phyloP scores from a whole-genome alignment of 1,139 yeast genomes.

The Sugiyamaella pinicola region DNA sequence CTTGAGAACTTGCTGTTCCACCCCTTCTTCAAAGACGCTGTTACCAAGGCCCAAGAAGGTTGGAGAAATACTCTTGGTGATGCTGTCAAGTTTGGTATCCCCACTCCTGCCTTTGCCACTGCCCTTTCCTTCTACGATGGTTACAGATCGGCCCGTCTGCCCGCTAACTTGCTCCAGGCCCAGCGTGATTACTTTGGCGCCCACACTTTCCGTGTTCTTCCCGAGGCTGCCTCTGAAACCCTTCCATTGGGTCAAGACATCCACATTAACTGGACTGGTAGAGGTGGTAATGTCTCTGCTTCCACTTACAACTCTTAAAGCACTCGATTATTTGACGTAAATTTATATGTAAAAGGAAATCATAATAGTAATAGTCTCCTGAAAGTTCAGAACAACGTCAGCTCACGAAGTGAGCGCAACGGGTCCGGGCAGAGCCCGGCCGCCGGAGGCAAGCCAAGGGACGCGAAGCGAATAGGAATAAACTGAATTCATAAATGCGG shows the following conservation, averaged over 20 bases:
- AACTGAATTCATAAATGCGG: background rate
- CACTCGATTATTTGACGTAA: background rate
- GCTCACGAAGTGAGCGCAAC: too few species aligned
- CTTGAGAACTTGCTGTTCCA: constrained; percentile 94
- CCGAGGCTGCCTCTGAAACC: constrained; percentile 74
- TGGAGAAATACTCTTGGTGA: constrained; percentile 88
- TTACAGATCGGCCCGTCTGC: constrained; percentile 92
- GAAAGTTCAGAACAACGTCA: too few species aligned
- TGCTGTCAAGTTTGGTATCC: constrained; percentile 85
- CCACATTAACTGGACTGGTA: constrained; percentile 99
- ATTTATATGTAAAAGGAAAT: constrained; percentile 14
- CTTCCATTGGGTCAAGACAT: constrained; percentile 81
- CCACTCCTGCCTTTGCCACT: constrained; percentile 96
- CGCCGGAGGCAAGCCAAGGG: too few species aligned
- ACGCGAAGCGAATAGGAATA: too few species aligned
- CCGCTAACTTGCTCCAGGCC: constrained; percentile 98
- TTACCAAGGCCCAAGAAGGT: constrained; percentile 89
- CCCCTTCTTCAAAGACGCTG: constrained; percentile 91
- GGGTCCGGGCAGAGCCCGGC: too few species aligned
- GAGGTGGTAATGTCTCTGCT: constrained; percentile 97
- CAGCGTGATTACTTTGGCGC: constrained; percentile 99
- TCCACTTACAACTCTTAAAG: constrained; percentile 86
- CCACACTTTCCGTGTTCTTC: constrained; percentile 95
- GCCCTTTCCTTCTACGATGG: constrained; percentile 99
- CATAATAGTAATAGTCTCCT: constrained; percentile 5